A percentile compares a stretch with the other conserved stretches of the same genome.
Evolutionary conservation across 129 eudicot genomes (phyloP).

Genomic region (Solidago caesia): DNA sequence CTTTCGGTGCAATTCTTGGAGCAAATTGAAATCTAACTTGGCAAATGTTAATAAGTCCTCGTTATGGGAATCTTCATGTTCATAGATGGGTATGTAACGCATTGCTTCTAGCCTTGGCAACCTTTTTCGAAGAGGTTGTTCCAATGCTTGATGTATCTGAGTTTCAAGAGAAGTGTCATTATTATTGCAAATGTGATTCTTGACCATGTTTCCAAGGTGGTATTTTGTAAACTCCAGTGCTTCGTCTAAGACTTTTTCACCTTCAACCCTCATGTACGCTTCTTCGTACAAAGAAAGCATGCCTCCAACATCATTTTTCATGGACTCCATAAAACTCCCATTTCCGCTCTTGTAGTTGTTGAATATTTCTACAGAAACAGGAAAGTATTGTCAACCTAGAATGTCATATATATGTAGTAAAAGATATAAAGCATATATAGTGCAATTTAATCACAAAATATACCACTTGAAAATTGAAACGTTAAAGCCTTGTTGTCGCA

Average conservation of each 20-base stretch:
- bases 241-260: not conserved
- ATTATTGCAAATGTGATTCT: not conserved
- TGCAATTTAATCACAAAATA: not conserved
- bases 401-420: no score
- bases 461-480: not conserved
- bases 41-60: not conserved
- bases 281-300: constrained; percentile 5
- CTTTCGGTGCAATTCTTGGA: constrained; percentile 1
- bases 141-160: not conserved
- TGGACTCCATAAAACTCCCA: not conserved
- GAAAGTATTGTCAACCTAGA: not conserved
- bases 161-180: not conserved
- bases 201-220: not conserved
- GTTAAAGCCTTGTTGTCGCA: not conserved
- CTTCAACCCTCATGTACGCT: not conserved
- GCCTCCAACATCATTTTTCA: not conserved
- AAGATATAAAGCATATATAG: no score
- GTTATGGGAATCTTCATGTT: not conserved
- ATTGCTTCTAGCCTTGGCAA: constrained; percentile 2
- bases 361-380: not conserved
- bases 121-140: not conserved
- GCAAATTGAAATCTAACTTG: not conserved
- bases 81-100: not conserved
- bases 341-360: not conserved
- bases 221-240: not conserved